Evolutionary conservation across 2,329 filamentous ascomycete genomes (phyloP).

Genomic region (Cercospora janseana): DNA sequence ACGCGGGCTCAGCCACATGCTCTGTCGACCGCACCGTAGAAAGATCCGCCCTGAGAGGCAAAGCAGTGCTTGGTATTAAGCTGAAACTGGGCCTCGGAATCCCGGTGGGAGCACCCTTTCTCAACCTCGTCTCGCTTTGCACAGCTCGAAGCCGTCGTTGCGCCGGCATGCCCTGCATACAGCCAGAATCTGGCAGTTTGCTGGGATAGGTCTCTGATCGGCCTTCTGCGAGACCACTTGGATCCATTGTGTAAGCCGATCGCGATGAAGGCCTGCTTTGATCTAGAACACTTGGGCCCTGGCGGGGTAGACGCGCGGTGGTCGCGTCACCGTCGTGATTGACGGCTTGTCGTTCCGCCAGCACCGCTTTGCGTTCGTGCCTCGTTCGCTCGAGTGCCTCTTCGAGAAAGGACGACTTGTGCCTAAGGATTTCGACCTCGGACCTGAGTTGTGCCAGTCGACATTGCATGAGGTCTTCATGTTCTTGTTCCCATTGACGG

Average conservation of each 20-base stretch:
- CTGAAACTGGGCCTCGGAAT: neutral
- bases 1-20: no score
- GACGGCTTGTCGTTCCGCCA: slow-evolving; percentile 1
- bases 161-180: neutral
- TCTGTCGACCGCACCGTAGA: neutral
- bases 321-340: neutral
- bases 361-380: neutral
- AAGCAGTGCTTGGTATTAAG: neutral
- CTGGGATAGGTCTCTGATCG: neutral
- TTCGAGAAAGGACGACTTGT: slow-evolving; percentile 5
- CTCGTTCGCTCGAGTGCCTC: slow-evolving; percentile 4
- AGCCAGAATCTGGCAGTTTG: neutral
- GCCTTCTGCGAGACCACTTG: slow-evolving; percentile 1
- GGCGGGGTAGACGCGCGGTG: neutral
- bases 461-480: neutral
- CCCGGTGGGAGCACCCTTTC: neutral
- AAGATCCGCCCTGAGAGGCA: neutral
- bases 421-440: neutral
- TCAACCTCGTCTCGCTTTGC: neutral
- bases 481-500: neutral
- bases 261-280: slow-evolving; percentile 1
- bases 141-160: neutral
- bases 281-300: neutral
- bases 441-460: slow-evolving; percentile 2
- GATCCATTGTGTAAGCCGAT: neutral